Conservation (phyloP, 169 alveolate species). For the Plasmodium sp. region DNA sequence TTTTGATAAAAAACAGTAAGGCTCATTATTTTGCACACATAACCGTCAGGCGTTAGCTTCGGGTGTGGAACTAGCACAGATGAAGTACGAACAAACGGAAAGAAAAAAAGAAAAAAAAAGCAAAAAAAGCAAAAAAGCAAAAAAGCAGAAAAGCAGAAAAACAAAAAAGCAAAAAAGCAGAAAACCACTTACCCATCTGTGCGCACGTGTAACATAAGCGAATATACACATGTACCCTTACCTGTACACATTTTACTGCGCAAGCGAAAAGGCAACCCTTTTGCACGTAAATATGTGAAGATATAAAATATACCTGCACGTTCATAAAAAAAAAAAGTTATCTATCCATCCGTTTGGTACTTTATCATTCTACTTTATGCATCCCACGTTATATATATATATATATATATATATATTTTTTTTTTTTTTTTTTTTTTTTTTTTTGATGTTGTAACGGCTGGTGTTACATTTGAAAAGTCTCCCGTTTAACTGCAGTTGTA, state of each 20-base stretch:
- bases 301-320: neutral
- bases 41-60: neutral
- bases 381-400: neutral
- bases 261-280: neutral
- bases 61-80: neutral
- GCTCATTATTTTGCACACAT: constrained; percentile 49
- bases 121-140: neutral
- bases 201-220: neutral
- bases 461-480: constrained; percentile 7
- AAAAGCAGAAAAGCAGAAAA: neutral
- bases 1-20: neutral
- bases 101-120: neutral
- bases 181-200: neutral
- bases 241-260: neutral
- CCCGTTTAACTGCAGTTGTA: constrained; percentile 34
- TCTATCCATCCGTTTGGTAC: neutral
- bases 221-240: neutral
- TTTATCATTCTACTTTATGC: neutral
- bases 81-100: constrained; percentile 1
- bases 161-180: neutral
- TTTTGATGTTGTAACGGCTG: neutral
- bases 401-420: neutral
- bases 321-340: neutral
- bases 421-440: neutral
- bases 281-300: neutral